Base-by-base conservation (phyloP, 2,329 filamentous ascomycete species). In the Falciphora oryzae region DNA sequence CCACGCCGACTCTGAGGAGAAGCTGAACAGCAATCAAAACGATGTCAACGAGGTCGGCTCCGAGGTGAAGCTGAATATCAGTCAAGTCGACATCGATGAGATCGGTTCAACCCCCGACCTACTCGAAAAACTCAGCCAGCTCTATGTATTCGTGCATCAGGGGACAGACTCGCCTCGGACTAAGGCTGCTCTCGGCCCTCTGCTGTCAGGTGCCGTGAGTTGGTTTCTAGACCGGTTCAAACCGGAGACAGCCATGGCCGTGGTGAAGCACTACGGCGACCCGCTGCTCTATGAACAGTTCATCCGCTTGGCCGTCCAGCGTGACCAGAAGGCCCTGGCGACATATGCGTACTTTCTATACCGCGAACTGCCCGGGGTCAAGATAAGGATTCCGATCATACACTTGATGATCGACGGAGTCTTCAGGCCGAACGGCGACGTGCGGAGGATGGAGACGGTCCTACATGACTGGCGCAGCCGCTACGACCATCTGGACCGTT, bases 401-500 rank as follows among this genome's bases (percentile, higher is more conserved):
- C 75, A 76, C 57, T 73, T 73, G 63, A 76, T 84, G 73, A 79
- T 85, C 68, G 65, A 68, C 10, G 76, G 78, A 29, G 67, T 80
- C 32, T 77, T 76, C 69, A 74, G 71, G 63, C 74, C 78, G 10
- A 58, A 73, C 38, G 71, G 81, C 65, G 69, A 75, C 11, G 71
- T 72, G 1, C 65, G 63, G 16, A 80, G 78, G 18, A 73, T 85
- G 62, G 78, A 83, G 63, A 71, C 77, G 59, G 69, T 86, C 1
- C 78, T 80, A 67, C 70, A 76, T 13, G 84, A 86, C 68, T 86
- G 81, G 80, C 73, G 79, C 64, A 73, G 66, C 31, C 73, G 75
- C 32, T 75, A 78, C 64, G 75, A 73, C 1, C 72, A 69, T 1
- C 73, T 84, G 44, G 77, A 79, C 57, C 70, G 73, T 64, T 77